Conservation (phyloP, 2,329 filamentous ascomycete genomes). For the Ceratocystis harringtonii region DNA sequence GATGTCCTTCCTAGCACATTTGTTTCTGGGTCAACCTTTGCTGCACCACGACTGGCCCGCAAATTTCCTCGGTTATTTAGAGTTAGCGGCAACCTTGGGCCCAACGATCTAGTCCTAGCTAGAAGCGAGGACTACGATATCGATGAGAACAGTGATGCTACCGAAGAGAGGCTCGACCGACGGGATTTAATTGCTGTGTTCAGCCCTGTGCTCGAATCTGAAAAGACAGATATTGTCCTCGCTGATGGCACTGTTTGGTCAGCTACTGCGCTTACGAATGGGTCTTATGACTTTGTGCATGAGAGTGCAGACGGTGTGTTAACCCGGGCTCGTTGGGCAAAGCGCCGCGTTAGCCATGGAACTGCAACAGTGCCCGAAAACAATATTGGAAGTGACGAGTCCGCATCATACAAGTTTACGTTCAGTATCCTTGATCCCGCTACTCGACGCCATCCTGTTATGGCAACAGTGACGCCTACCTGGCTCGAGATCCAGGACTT, state of each 20-base stretch:
- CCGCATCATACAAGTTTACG: constrained; percentile 40
- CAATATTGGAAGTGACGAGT: constrained; percentile 19
- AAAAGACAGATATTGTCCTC: constrained; percentile 50
- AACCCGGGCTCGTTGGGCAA: constrained; percentile 14
- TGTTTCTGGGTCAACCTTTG: constrained; percentile 38
- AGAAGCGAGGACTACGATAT: constrained; percentile 52
- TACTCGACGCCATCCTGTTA: constrained; percentile 55
- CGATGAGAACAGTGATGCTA: constrained; percentile 34
- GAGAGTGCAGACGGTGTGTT: constrained; percentile 18
- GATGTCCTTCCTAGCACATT: constrained; percentile 59
- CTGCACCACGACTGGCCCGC: constrained; percentile 42
- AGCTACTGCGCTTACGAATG: constrained; percentile 36
- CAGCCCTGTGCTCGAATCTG: constrained; percentile 36
- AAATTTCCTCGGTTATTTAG: constrained; percentile 50
- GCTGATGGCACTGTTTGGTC: constrained; percentile 46
- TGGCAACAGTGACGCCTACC: constrained; percentile 50
- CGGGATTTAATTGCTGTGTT: constrained; percentile 52
- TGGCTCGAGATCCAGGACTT: constrained; percentile 52
- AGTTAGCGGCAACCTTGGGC: constrained; percentile 46
- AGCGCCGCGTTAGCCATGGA: constrained; percentile 19
- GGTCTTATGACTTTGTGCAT: constrained; percentile 51
- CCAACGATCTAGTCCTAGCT: constrained; percentile 56
- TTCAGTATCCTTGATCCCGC: constrained; percentile 63
- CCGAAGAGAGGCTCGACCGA: constrained; percentile 31
- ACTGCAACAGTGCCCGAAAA: constrained; percentile 21